phyloP scores from a whole-genome alignment of 371 early-diverging fungal genomes.

The Nematocida parisii region DNA sequence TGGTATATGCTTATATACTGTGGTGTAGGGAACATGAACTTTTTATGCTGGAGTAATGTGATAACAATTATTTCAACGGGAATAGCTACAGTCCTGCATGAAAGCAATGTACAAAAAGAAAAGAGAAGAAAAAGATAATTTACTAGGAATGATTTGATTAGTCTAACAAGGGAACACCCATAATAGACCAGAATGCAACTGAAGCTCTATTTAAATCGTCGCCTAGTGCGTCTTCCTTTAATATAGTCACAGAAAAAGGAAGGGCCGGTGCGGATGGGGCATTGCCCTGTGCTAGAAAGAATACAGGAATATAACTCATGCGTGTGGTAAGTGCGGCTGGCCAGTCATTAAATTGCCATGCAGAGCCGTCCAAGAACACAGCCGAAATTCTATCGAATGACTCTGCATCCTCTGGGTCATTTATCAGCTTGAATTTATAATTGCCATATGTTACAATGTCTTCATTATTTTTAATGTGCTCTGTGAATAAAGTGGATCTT shows the following conservation, averaged over 20 bases:
- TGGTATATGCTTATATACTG: slow-evolving; percentile 43
- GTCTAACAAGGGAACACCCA: not conserved
- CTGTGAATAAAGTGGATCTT: not conserved
- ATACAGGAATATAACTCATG: slow-evolving; percentile 16
- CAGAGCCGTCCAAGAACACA: slow-evolving; percentile 41
- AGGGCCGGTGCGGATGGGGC: not conserved
- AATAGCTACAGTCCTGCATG: not conserved
- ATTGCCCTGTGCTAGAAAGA: slow-evolving; percentile 10
- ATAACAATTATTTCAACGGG: slow-evolving; percentile 25
- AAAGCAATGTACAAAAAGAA: not conserved
- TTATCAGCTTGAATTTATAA: slow-evolving; percentile 3
- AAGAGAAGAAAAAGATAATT: slow-evolving; percentile 2
- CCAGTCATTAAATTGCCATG: slow-evolving; percentile 53
- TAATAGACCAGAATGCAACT: slow-evolving; percentile 42
- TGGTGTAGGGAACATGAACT: slow-evolving; percentile 56
- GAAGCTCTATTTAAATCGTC: slow-evolving; percentile 2
- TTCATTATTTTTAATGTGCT: not conserved
- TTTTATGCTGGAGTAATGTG: slow-evolving; percentile 47
- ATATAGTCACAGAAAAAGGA: slow-evolving; percentile 1
- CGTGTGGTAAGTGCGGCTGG: slow-evolving; percentile 4
- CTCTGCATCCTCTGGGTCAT: slow-evolving; percentile 5
- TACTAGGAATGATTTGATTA: not conserved
- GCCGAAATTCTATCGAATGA: slow-evolving; percentile 16
- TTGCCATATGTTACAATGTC: slow-evolving; percentile 1
- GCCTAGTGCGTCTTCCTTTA: not conserved